Base-by-base conservation (phyloP, 768 basidiomycete species). In the Lentinus tigrinus region DNA sequence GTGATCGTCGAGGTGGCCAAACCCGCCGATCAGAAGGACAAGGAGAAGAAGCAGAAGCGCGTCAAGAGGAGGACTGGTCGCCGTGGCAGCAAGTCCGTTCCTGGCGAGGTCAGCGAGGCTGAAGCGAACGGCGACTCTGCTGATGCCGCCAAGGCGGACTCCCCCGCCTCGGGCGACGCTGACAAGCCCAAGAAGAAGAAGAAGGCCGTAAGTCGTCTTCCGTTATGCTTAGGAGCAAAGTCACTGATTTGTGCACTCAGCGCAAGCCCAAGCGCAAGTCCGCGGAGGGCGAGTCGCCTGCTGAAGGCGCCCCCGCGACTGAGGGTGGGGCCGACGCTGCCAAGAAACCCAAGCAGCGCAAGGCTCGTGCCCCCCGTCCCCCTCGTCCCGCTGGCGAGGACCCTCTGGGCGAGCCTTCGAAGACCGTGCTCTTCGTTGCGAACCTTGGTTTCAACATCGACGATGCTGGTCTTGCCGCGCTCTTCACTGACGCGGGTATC, bases 371-470 rank as follows among this genome's bases (percentile, higher is more conserved):
- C 21, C 80, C 81, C 53, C 88, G 85, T 54, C 69, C 80, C 54
- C 74, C 79, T 52, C 91, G 91, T 67, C 82, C 89, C 27, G 83
- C 79, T 28, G 93, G 91, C 52, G 88, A 93, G 73, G 89, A 91
- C 59, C 93, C 94, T 27, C 79, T 77, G 53, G 94, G 94, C 67
- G 93, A 93, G 72, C 92, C 88, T 28, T 94, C 92, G 71, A 89
- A 89, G 79, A 89, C 81, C 56, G 85, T 92, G 77, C 81, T 98
- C 64, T 98, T 98, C 68, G 95, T 98, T 66, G 96, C 95, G 77
- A 98, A 98, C 79, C 93, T 98, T 60, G 93, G 94, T 44, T 98
- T 98, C 85, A 87, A 77, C 72, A 85, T 98, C 62, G 91, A 93
- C 57, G 95, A 98, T 70, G 88, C 79, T 28, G 87, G 81, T 52